Conservation (phyloP, 148 eudicot species). For the Silene conica region DNA sequence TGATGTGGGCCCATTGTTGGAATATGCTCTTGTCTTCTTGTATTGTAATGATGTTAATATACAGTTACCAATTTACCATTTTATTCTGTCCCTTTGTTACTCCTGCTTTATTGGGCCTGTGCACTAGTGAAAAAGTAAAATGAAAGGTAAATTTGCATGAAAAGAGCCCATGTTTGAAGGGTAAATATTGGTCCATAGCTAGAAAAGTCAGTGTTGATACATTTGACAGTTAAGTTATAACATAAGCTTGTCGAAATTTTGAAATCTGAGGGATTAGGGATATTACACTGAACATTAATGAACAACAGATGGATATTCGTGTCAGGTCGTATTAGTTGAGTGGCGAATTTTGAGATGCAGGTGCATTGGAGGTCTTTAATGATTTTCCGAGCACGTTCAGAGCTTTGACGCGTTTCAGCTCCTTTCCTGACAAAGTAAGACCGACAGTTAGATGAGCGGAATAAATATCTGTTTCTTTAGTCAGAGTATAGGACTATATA, state of each 20-base stretch:
- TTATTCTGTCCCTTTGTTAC: background rate
- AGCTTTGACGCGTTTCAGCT: conserved; percentile 56
- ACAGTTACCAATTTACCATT: background rate
- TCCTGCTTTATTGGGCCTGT: background rate
- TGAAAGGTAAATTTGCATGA: background rate
- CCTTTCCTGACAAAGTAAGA: conserved; percentile 46
- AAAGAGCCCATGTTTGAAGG: background rate
- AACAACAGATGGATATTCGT: background rate
- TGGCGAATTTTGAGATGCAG: conserved; percentile 23
- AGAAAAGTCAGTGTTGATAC: no score
- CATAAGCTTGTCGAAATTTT: no score
- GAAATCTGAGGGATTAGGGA: background rate
- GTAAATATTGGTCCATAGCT: no score
- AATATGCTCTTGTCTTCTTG: background rate
- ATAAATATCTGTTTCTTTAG: background rate
- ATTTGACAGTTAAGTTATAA: no score
- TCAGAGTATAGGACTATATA: no score
- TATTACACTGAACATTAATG: background rate
- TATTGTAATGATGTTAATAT: background rate
- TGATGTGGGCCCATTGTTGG: background rate
- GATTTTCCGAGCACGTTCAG: conserved; percentile 62
- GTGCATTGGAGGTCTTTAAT: conserved; percentile 29
- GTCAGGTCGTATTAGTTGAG: conserved; percentile 10
- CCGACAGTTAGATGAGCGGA: conserved; percentile 4
- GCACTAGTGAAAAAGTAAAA: no score